Percentiles rank a stretch among this genome's conserved stretches.
Conservation (phyloP, 2,329 filamentous ascomycete genomes). For the Fusarium sp. region DNA sequence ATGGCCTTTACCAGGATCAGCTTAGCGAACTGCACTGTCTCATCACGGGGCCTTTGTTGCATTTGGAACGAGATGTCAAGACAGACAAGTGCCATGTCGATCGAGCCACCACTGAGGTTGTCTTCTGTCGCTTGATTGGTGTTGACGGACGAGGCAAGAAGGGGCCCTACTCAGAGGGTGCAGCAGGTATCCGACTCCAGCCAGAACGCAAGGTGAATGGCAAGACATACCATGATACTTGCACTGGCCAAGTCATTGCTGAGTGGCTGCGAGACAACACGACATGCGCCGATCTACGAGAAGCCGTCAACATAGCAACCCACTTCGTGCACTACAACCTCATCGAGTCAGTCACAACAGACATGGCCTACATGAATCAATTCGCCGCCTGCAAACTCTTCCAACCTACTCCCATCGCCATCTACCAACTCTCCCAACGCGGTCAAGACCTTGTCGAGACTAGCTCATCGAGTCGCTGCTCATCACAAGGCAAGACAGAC, state of each 20-base stretch:
- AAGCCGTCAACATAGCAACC: slow-evolving; percentile 82
- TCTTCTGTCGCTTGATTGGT: slow-evolving; percentile 91
- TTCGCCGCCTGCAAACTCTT: slow-evolving; percentile 71
- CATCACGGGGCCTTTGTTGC: slow-evolving; percentile 86
- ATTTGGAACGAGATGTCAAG: slow-evolving; percentile 82
- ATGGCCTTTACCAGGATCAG: slow-evolving; percentile 93
- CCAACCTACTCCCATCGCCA: slow-evolving; percentile 84
- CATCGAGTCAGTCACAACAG: slow-evolving; percentile 76
- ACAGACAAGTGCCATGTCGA: slow-evolving; percentile 91
- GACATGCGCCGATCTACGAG: slow-evolving; percentile 88
- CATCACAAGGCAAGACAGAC: slow-evolving; percentile 65
- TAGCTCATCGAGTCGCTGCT: slow-evolving; percentile 61
- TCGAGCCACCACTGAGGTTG: slow-evolving; percentile 87
- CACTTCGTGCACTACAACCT: slow-evolving; percentile 87
- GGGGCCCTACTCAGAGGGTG: slow-evolving; percentile 59
- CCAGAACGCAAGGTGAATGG: slow-evolving; percentile 83
- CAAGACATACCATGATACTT: slow-evolving; percentile 81
- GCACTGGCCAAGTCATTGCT: slow-evolving; percentile 86
- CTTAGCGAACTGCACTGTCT: slow-evolving; percentile 83
- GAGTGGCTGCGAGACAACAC: slow-evolving; percentile 99
- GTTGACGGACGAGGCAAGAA: slow-evolving; percentile 85
- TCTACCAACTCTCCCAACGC: slow-evolving; percentile 85
- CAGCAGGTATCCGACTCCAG: slow-evolving; percentile 76
- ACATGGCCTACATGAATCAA: slow-evolving; percentile 71
- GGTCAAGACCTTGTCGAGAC: slow-evolving; percentile 75